phyloP scores from a whole-genome alignment of 257 asterid genomes.

The Solanum bulbocastanum region DNA sequence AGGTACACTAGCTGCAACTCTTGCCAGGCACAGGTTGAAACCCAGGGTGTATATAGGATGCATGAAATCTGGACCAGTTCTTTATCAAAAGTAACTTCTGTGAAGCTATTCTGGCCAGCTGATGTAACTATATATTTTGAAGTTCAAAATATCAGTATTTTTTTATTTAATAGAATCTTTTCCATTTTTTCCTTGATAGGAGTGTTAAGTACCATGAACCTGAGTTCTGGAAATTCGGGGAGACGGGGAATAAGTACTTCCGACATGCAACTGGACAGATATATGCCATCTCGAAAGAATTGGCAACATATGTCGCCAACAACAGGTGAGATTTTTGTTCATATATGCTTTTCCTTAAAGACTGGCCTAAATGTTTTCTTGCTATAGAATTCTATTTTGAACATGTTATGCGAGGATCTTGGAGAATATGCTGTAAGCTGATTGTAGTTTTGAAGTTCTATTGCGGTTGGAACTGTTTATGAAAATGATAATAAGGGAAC shows the following conservation, averaged over 20 bases:
- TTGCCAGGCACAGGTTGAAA: conserved; percentile 40
- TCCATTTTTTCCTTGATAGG: background rate
- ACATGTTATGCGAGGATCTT: background rate
- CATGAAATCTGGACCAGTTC: conserved; percentile 64
- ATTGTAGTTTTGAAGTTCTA: background rate
- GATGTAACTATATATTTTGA: background rate
- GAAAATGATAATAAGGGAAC: background rate
- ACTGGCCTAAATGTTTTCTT: background rate
- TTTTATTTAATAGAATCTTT: background rate
- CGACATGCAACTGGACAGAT: conserved; percentile 2
- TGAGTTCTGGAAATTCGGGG: conserved; percentile 1
- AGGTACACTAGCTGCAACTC: conserved; percentile 56
- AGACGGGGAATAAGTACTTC: background rate
- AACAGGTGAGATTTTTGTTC: background rate
- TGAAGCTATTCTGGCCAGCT: background rate
- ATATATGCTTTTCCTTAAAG: background rate
- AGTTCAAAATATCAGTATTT: background rate
- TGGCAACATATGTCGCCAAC: background rate
- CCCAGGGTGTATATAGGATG: conserved; percentile 52
- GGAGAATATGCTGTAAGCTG: background rate
- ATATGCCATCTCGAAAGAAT: background rate
- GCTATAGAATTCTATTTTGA: background rate
- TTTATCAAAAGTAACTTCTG: conserved; percentile 31
- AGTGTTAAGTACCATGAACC: conserved; percentile 2
- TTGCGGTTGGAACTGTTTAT: background rate